phyloP scores from a whole-genome alignment of 164 flowering plant genomes.

The Tetracentron sinense region DNA sequence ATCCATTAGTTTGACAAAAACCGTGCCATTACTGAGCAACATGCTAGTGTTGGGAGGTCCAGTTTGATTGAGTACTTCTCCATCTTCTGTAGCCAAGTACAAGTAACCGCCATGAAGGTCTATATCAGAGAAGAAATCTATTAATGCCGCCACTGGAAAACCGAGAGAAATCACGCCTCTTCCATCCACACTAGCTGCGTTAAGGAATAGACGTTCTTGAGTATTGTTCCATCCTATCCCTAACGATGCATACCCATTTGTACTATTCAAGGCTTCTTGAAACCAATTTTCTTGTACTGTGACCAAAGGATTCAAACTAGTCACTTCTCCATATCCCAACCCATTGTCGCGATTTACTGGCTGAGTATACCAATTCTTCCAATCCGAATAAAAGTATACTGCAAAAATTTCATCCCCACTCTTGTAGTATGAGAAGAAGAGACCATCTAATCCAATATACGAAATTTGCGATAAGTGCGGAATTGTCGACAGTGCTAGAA shows the following conservation, averaged over 20 bases:
- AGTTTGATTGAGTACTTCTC: slow-evolving; percentile 24
- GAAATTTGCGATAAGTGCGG: slow-evolving; percentile 45
- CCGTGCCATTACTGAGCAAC: slow-evolving; percentile 3
- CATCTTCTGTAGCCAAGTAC: slow-evolving; percentile 38
- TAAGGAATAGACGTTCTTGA: slow-evolving; percentile 26
- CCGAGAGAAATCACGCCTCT: slow-evolving; percentile 52
- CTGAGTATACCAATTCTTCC: slow-evolving; percentile 37
- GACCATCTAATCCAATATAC: slow-evolving; percentile 45
- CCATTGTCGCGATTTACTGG: slow-evolving; percentile 34
- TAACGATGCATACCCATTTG: slow-evolving; percentile 26
- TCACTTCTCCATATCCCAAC: slow-evolving; percentile 29
- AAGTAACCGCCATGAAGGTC: slow-evolving; percentile 31
- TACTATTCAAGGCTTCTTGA: slow-evolving; percentile 25
- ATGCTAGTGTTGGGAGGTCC: slow-evolving; percentile 28
- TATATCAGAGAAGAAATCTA: slow-evolving; percentile 16
- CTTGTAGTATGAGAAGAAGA: slow-evolving; percentile 40
- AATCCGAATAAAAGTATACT: slow-evolving; percentile 27
- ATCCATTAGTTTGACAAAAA: slow-evolving; percentile 21
- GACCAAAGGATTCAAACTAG: not conserved
- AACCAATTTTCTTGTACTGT: slow-evolving; percentile 33
- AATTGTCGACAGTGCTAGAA: slow-evolving; percentile 26
- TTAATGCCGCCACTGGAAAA: slow-evolving; percentile 27
- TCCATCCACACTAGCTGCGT: slow-evolving; percentile 26
- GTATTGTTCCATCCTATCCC: slow-evolving; percentile 32
- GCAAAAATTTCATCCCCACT: slow-evolving; percentile 28